Evolutionary conservation across 2,329 filamentous ascomycete species (phyloP).

Genomic region (Aureobasidium mangrovei): DNA sequence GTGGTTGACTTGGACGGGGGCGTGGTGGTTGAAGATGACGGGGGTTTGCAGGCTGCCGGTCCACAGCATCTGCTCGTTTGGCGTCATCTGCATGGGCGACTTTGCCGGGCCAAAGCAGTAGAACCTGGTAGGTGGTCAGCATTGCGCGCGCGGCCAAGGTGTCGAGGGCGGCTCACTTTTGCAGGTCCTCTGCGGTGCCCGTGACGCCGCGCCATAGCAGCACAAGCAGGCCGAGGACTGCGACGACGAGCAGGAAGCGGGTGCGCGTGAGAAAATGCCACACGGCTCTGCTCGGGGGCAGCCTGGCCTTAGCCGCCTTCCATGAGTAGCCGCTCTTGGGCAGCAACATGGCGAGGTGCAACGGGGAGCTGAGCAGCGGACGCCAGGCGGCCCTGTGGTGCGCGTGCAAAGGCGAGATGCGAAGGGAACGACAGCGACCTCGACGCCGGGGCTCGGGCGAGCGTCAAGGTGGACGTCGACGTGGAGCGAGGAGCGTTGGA

Average conservation of each 20-base stretch:
- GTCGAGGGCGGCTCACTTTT: constrained; percentile 55
- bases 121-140: constrained; percentile 54
- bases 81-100: constrained; percentile 89
- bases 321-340: constrained; percentile 84
- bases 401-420: not conserved
- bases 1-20: constrained; percentile 74
- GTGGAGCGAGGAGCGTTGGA: not conserved
- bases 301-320: constrained; percentile 74
- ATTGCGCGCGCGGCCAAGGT: not conserved
- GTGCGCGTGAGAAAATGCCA: constrained; percentile 60
- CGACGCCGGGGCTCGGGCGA: not conserved
- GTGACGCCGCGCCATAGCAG: constrained; percentile 83
- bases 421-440: not conserved
- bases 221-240: constrained; percentile 60
- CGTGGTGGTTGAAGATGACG: constrained; percentile 93
- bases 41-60: constrained; percentile 81
- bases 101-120: constrained; percentile 95
- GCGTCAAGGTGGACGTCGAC: not conserved
- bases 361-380: not conserved
- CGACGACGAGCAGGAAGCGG: constrained; percentile 66
- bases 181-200: constrained; percentile 74
- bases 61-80: constrained; percentile 88
- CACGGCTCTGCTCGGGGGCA: constrained; percentile 65
- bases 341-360: constrained; percentile 59
- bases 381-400: constrained; percentile 6